A percentile compares a stretch with the other conserved stretches of the same genome.
These are phyloP conservation scores for Phytophthora sojae DNA, from an alignment of 352 stramenopile species.

Conservation along the genomic window DNA sequence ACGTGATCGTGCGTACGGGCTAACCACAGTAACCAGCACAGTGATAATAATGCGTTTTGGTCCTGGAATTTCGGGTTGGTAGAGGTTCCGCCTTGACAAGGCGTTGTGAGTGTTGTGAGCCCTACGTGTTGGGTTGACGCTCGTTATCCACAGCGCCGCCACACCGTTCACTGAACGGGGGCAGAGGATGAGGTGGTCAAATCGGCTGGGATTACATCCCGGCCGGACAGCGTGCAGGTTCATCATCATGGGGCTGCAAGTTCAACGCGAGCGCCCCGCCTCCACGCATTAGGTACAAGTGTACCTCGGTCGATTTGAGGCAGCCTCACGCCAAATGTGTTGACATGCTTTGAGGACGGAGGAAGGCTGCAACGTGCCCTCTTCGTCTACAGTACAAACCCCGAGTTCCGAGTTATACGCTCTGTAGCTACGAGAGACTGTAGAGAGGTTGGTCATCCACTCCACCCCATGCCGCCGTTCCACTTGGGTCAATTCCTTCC, in stretches of 20 bases:
- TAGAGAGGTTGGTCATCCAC: neutral
- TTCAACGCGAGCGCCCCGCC: neutral
- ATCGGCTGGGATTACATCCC: slow-evolving; percentile 16
- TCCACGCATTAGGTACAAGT: neutral
- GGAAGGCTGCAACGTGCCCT: neutral
- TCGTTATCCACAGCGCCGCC: neutral
- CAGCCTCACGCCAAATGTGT: neutral
- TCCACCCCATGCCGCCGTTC: neutral
- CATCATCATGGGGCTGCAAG: neutral
- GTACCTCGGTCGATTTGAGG: neutral
- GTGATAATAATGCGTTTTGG: neutral
- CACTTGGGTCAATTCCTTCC: neutral
- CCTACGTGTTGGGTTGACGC: neutral
- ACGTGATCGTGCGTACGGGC: neutral
- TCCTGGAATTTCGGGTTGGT: neutral
- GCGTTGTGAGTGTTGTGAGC: neutral
- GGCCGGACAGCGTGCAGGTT: too few species aligned
- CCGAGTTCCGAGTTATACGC: too few species aligned
- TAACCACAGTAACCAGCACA: neutral
- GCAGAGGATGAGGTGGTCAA: slow-evolving; percentile 3
- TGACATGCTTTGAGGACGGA: neutral
- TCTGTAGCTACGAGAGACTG: neutral
- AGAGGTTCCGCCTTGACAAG: neutral
- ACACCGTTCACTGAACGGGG: neutral
- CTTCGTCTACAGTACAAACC: too few species aligned